Base-by-base conservation (phyloP, 2,329 filamentous ascomycete genomes). In the Aurifilum marmelostoma region DNA sequence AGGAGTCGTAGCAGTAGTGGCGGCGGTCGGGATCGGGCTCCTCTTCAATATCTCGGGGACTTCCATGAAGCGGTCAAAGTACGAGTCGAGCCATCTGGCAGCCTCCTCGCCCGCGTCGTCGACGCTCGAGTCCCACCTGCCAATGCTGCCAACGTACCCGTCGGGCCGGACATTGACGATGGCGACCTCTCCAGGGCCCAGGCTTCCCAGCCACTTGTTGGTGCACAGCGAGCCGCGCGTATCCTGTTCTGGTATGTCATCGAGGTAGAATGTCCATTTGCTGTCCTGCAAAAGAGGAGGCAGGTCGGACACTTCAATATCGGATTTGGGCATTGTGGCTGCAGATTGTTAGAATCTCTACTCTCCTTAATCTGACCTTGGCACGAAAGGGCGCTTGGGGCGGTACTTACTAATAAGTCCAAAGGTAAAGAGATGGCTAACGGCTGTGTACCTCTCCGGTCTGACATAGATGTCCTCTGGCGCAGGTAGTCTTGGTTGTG, bases 241-340 rank as follows among this genome's bases (percentile, higher is more conserved):
- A 67, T 88, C 84, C 68, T 83, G 85, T 73, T 86, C 84, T 34
- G 84, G 82, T 18, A 88, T 78, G 76, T 92, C 84, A 75, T 93
- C 91, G 0, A 92, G 81, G 75, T 93, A 93, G 70, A 93, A 84
- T 0, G 89, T 91, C 89, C 90, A 93, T 41, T 85, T 83, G 76
- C 89, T 91, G 67, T 88, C 83, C 73, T 90, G 86, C 54, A 93
- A 77, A 29, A 89, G 76, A 0, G 81, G 76, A 0, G 91, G 91
- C 21, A 93, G 80, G 73, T 92, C 86, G 1, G 83, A 83, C 34
- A 93, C 84, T 76, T 93, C 91, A 58, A 93, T 83, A 3, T 86
- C 82, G 3, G 81, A 80, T 76, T 91, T 91, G 32, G 84, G 79
- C 80, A 89, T 89, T 7, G 84, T 86, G 12, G 90, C 83, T 85